phyloP scores from a whole-genome alignment of 768 basidiomycete genomes.

The Phaeotremella fagi region DNA sequence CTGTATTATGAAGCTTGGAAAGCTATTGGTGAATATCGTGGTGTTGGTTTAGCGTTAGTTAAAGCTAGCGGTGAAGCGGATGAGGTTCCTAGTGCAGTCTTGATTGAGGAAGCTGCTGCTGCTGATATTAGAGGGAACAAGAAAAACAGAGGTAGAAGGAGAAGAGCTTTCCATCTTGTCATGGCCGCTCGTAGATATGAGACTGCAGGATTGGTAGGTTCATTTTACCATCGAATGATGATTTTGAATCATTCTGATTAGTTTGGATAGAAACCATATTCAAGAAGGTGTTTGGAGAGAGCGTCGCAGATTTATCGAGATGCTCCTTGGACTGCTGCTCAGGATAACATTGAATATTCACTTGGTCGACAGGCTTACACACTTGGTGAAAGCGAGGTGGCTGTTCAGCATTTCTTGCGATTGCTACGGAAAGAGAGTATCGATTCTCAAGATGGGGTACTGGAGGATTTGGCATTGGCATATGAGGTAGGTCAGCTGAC shows the following conservation, averaged over 20 bases:
- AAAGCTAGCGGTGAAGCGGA: constrained; percentile 48
- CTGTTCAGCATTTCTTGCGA: constrained; percentile 71
- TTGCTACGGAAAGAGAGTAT: constrained; percentile 55
- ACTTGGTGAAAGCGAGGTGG: constrained; percentile 72
- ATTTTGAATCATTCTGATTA: not conserved
- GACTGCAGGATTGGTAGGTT: constrained; percentile 49
- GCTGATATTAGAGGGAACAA: constrained; percentile 37
- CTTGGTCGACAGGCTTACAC: constrained; percentile 79
- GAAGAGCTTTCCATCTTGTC: constrained; percentile 48
- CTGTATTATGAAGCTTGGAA: constrained; percentile 49
- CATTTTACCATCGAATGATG: not conserved
- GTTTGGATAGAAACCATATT: constrained; percentile 49
- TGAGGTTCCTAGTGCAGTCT: constrained; percentile 49
- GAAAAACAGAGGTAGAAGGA: constrained; percentile 31
- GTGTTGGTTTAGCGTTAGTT: constrained; percentile 40
- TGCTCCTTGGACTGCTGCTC: constrained; percentile 46
- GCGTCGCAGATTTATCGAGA: constrained; percentile 45
- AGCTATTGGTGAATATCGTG: constrained; percentile 34
- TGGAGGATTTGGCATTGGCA: constrained; percentile 86
- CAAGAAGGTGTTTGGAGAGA: constrained; percentile 47
- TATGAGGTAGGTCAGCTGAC: constrained; percentile 59
- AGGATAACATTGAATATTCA: constrained; percentile 48
- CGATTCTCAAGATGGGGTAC: constrained; percentile 57
- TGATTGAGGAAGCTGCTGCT: constrained; percentile 52
- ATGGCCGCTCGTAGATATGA: constrained; percentile 50